phyloP scores from a whole-genome alignment of 2,329 filamentous ascomycete species.

The Nemania bipapillata region DNA sequence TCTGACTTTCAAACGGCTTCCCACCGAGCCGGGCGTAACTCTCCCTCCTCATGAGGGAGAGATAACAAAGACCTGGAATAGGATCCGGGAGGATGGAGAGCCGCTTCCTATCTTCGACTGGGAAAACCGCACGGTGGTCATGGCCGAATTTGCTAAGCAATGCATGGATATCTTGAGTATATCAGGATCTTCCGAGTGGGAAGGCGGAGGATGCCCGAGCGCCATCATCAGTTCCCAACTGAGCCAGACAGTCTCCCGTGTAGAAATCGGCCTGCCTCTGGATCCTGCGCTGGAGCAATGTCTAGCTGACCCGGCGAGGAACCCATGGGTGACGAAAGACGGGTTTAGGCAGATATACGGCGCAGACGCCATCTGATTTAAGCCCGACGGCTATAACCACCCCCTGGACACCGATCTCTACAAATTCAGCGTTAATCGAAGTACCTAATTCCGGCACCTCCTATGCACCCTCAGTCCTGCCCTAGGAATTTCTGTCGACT shows the following conservation, averaged over 20 bases:
- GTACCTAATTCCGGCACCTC: background rate
- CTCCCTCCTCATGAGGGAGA: background rate
- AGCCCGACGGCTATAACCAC: background rate
- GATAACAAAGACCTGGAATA: background rate
- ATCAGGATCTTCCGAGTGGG: background rate
- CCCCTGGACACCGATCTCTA: background rate
- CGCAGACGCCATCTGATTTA: background rate
- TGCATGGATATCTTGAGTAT: background rate
- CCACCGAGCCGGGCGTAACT: background rate
- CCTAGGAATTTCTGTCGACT: too few species aligned
- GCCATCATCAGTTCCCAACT: background rate
- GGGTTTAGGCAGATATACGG: background rate
- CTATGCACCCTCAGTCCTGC: background rate
- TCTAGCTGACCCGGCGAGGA: background rate
- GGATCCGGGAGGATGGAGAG: background rate
- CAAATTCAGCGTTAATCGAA: background rate
- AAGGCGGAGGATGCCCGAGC: background rate
- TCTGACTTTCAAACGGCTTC: background rate
- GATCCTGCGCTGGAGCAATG: background rate
- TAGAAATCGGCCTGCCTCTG: background rate
- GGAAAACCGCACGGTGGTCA: background rate
- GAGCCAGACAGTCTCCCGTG: background rate
- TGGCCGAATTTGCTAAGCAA: background rate
- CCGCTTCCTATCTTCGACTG: background rate
- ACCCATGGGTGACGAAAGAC: background rate